phyloP scores from a whole-genome alignment of 176 grass and related monocot species.

The Metroxylon sagu region DNA sequence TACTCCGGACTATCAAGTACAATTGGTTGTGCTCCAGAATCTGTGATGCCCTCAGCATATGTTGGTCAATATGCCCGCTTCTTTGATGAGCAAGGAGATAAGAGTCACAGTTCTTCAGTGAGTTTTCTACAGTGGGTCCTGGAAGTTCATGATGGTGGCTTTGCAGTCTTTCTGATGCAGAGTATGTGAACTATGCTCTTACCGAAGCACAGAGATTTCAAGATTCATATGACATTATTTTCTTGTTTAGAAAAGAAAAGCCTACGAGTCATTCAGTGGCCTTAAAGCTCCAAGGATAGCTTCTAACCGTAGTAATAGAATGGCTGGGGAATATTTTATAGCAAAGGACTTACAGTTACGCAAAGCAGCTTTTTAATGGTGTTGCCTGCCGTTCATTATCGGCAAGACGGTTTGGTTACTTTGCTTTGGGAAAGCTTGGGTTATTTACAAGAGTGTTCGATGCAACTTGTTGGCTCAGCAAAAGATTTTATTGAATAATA shows the following conservation, averaged over 20 bases:
- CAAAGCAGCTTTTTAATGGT: conserved; percentile 77
- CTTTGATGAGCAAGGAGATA: conserved; percentile 81
- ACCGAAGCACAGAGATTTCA: conserved; percentile 15
- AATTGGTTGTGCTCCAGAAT: conserved; percentile 1
- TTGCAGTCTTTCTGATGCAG: conserved; percentile 9
- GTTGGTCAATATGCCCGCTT: conserved; percentile 86
- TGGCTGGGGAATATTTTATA: conserved; percentile 84
- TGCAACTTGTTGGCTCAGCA: no score
- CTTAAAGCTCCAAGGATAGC: conserved; percentile 61
- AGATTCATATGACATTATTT: conserved; percentile 96
- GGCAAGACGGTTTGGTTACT: conserved; percentile 5
- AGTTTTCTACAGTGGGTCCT: conserved; percentile 28
- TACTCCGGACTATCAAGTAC: no score
- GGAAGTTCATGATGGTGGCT: no score
- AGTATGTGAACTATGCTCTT: no score
- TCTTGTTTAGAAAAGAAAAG: conserved; percentile 82
- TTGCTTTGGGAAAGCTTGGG: no score
- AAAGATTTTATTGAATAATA: no score
- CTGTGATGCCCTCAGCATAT: conserved; percentile 75
- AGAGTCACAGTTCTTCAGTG: conserved; percentile 57
- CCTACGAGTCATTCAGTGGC: conserved; percentile 85
- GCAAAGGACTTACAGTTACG: conserved; percentile 59
- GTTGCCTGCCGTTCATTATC: conserved; percentile 59
- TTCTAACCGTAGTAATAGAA: conserved; percentile 56
- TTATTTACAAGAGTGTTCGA: conserved; percentile 6